Percentiles rank a stretch among this genome's conserved stretches.
Evolutionary conservation across 352 stramenopile genomes (phyloP).

Genomic region (Phytophthora cactorum): DNA sequence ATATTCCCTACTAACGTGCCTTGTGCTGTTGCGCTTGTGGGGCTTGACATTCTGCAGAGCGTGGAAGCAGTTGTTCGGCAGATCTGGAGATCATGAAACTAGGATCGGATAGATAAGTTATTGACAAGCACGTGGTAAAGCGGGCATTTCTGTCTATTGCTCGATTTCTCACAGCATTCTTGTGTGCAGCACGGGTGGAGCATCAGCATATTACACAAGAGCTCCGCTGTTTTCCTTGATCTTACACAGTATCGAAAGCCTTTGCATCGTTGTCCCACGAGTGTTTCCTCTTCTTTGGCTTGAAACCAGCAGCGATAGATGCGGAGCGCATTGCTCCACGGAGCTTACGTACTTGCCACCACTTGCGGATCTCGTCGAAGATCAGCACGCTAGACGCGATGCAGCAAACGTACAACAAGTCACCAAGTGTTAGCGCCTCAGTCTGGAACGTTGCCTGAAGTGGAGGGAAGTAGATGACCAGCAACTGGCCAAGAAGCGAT

Average conservation of each 20-base stretch:
- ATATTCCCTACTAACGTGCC: constrained; percentile 71
- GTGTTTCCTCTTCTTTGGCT: constrained; percentile 65
- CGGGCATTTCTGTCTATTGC: constrained; percentile 36
- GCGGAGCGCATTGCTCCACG: constrained; percentile 37
- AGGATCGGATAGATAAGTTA: constrained; percentile 22
- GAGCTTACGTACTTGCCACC: constrained; percentile 57
- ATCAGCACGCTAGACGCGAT: constrained; percentile 94
- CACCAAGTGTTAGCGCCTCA: constrained; percentile 90
- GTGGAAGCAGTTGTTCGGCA: constrained; percentile 9
- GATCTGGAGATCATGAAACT: constrained; percentile 19
- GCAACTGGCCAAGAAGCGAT: constrained; percentile 94
- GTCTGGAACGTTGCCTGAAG: constrained; percentile 98
- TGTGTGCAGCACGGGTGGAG: constrained; percentile 16
- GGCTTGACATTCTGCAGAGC: constrained; percentile 35
- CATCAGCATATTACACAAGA: constrained; percentile 29
- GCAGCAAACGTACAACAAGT: constrained; percentile 93
- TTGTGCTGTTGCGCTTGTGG: constrained; percentile 50
- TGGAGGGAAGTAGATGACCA: constrained; percentile 96
- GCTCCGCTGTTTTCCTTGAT: constrained; percentile 15
- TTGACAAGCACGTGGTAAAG: constrained; percentile 15
- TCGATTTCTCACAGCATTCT: constrained; percentile 11
- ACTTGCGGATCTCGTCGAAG: constrained; percentile 95
- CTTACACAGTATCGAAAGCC: constrained; percentile 69
- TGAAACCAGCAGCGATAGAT: constrained; percentile 47
- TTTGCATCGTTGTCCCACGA: constrained; percentile 70